These are phyloP conservation scores for Solanum sitiens DNA, from an alignment of 257 asterid genomes.

Conservation along the genomic window DNA sequence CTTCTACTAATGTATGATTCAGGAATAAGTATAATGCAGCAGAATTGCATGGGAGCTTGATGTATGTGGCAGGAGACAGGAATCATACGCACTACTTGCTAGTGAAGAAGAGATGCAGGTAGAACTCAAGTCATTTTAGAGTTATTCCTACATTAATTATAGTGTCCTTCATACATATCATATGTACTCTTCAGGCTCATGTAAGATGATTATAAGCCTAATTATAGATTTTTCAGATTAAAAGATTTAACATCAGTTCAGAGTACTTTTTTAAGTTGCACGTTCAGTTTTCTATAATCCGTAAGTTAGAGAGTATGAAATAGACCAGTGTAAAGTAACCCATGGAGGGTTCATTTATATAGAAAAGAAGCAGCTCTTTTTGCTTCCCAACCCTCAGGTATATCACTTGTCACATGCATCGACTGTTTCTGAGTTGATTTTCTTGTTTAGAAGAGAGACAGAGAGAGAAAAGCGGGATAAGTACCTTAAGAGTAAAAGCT, in stretches of 20 bases:
- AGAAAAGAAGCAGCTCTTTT: not conserved
- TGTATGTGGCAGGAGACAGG: not conserved
- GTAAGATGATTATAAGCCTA: not conserved
- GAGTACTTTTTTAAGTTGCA: not conserved
- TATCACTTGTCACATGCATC: not conserved
- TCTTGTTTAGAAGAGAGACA: not conserved
- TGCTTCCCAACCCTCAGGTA: not conserved
- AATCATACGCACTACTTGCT: not conserved
- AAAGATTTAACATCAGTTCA: not conserved
- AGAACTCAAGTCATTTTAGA: not conserved
- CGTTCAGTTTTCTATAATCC: not conserved
- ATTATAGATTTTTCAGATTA: not conserved
- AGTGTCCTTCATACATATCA: not conserved
- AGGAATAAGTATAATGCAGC: not conserved
- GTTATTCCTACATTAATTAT: not conserved
- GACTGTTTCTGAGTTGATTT: not conserved
- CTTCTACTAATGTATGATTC: not conserved
- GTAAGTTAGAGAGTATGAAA: not conserved
- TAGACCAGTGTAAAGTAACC: not conserved
- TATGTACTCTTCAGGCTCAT: not conserved
- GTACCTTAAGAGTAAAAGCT: constrained; percentile 91
- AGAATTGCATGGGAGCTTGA: not conserved
- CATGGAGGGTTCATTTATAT: not conserved
- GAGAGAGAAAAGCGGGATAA: not conserved
- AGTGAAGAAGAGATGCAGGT: not conserved